Base-by-base conservation (phyloP, 495 filamentous ascomycete genomes). In the Viridothelium virens region DNA sequence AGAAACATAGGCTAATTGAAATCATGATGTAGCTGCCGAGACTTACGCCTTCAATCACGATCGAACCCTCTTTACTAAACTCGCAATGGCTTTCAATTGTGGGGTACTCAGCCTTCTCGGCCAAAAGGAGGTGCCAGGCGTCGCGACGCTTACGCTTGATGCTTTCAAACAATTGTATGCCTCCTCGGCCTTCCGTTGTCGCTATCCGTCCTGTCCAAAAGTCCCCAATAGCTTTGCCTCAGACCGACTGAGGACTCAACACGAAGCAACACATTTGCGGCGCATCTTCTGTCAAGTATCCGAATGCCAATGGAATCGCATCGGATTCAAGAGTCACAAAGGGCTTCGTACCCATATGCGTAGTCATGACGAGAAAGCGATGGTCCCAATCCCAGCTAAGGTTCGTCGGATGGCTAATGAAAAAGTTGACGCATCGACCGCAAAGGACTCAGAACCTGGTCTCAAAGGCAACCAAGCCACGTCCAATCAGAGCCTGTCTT, bases 341-440 rank as follows among this genome's bases (percentile, higher is more conserved):
- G n/a, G 56, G 9, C 56, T 61, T 36, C 18, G 7, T 11, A 18
- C 56, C n/a, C 56, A 61, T 2, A 61, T 61, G 56, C 56, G 56
- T 25, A 2, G 1, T 61, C 56, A 61, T 18, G n/a, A 18, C 56
- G n/a, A 61, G 33, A 18, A 9, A 36, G 18, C 9, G 2, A 61
- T 0, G 7, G 56, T 61, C 10, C 7, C 56, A 11, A 61, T 61
- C n/a, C 56, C 56, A 2, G 9, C 56, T 61, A 9, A 61, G 18
- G 56, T 61, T 61, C 56, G 56, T 25, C 56, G 56, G 9, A 61
- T 9, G 7, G 18, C 9, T 25, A 18, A 7, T 10, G 9, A 25
- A 94, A 94, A 80, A 91, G 91, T 68, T 87, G 91, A 65, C 87
- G 87, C 16, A 75, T 81, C 14, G 91, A 95, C 75, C 95, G 91